Conservation (phyloP, 179 eudicot genomes). For the Nepenthes alata region DNA sequence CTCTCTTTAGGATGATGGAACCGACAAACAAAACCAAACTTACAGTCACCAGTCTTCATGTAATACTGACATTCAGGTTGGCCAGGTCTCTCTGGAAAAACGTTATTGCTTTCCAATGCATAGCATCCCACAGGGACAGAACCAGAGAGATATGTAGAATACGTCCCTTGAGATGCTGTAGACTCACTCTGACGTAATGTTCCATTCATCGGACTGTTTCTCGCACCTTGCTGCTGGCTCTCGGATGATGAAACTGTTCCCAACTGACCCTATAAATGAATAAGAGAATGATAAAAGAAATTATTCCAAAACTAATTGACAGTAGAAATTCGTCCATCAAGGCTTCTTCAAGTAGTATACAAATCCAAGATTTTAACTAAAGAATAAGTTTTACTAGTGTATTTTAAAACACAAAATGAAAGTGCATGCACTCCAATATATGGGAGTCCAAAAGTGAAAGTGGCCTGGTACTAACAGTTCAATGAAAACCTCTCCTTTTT, state of each 20-base stretch:
- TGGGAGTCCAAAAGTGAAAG: not conserved
- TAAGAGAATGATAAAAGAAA: no score
- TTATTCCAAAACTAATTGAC: no score
- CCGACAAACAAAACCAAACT: constrained; percentile 88
- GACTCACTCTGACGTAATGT: constrained; percentile 48
- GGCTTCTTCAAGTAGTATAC: no score
- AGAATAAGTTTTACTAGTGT: not conserved
- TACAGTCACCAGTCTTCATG: constrained; percentile 99
- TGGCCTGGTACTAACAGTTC: not conserved
- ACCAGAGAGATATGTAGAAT: constrained; percentile 51
- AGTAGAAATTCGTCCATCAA: no score
- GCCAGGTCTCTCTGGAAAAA: constrained; percentile 95
- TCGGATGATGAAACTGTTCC: constrained; percentile 65
- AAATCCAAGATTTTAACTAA: not conserved
- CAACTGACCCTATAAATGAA: constrained; percentile 46
- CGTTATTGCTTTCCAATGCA: constrained; percentile 63
- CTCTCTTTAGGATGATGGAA: constrained; percentile 95
- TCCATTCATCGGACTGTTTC: constrained; percentile 42
- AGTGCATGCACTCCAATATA: not conserved
- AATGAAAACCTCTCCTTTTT: no score
- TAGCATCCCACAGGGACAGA: constrained; percentile 61
- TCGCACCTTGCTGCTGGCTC: constrained; percentile 44
- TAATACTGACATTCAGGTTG: constrained; percentile 97
- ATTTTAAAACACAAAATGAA: not conserved
- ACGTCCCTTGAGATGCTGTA: constrained; percentile 37